A percentile compares a stretch with the other conserved stretches of the same genome.
Evolutionary conservation across 2,329 filamentous ascomycete genomes (phyloP).

Genomic region (Colletotrichum falcatum): DNA sequence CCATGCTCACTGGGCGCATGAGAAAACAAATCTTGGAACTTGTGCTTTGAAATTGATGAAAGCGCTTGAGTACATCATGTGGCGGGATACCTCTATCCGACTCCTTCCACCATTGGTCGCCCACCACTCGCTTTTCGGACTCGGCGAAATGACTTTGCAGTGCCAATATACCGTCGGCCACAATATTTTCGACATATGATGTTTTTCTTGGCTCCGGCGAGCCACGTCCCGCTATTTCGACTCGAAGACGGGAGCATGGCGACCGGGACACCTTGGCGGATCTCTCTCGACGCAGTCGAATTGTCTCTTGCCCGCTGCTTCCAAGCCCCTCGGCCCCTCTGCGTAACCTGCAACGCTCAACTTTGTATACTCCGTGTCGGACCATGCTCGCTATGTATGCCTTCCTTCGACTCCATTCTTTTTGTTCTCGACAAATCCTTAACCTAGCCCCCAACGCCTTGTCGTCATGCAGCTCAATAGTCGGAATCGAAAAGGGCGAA

Average conservation of each 20-base stretch:
- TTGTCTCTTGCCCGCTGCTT: conserved; percentile 15
- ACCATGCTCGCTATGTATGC: conserved; percentile 41
- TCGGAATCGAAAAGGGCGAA: conserved; percentile 79
- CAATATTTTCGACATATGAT: not conserved
- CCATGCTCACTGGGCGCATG: not conserved
- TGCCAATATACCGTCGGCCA: not conserved
- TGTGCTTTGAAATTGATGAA: conserved; percentile 33
- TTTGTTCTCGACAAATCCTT: conserved; percentile 32
- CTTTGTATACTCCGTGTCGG: conserved; percentile 23
- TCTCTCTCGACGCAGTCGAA: conserved; percentile 22
- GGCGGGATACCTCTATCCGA: conserved; percentile 22
- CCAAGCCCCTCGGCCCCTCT: conserved; percentile 1
- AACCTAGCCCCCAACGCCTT: conserved; percentile 36
- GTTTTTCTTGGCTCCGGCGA: not conserved
- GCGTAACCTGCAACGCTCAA: conserved; percentile 23
- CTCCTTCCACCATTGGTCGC: conserved; percentile 5
- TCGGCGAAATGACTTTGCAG: not conserved
- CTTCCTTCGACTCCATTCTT: conserved; percentile 39
- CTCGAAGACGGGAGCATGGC: conserved; percentile 2
- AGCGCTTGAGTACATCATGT: conserved; percentile 34
- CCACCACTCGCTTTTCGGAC: conserved; percentile 12
- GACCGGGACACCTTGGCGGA: conserved; percentile 18
- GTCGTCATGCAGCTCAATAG: conserved; percentile 54
- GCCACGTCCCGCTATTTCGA: not conserved
- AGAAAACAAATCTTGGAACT: not conserved